Conservation (phyloP, 2,329 filamentous ascomycete species). For the Iodosphaeria phyllophila region DNA sequence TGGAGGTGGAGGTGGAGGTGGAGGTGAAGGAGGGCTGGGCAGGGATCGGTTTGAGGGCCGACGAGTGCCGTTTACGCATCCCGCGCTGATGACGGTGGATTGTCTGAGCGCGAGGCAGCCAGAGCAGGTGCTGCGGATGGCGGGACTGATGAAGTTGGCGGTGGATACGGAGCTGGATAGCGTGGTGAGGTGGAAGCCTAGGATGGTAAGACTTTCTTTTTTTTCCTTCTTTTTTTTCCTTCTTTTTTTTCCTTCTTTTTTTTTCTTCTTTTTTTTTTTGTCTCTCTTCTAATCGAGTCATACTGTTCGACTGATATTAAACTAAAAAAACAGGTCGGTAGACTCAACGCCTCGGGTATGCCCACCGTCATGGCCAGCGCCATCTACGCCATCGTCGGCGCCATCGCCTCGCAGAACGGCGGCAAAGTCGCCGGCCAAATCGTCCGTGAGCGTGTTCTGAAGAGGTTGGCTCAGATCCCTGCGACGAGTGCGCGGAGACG, state of each 20-base stretch:
- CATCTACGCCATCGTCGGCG: conserved; percentile 73
- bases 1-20: not conserved
- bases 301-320: not conserved
- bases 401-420: conserved; percentile 75
- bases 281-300: not conserved
- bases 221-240: too few species aligned
- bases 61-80: conserved; percentile 49
- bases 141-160: conserved; percentile 49
- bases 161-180: conserved; percentile 49
- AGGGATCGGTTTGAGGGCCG: conserved; percentile 26
- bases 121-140: conserved; percentile 39
- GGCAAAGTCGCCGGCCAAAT: conserved; percentile 58
- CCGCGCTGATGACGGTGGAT: conserved; percentile 52
- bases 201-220: conserved; percentile 37
- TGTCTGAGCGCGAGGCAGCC: conserved; percentile 48
- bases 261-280: not conserved
- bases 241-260: not conserved
- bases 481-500: too few species aligned
- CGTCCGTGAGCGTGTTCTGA: conserved; percentile 59
- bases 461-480: too few species aligned
- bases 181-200: conserved; percentile 79
- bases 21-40: conserved; percentile 15
- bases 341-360: conserved; percentile 54
- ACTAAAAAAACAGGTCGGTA: conserved; percentile 29
- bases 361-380: conserved; percentile 59